Conservation (phyloP, 768 basidiomycete genomes). For the Boletus barrowsii region DNA sequence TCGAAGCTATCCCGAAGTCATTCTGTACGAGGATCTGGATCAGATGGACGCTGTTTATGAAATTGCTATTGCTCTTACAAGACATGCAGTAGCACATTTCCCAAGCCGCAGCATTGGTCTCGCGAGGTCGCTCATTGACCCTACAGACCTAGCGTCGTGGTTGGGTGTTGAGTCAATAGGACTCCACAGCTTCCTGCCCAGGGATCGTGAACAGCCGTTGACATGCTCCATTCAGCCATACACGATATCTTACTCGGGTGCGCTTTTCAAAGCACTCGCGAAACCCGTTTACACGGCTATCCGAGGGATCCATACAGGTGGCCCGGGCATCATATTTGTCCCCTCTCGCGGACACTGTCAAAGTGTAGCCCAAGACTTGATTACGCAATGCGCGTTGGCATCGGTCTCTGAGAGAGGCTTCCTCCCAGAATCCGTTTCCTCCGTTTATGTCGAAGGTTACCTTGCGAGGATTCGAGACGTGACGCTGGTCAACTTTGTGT, state of each 20-base stretch:
- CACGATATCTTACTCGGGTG: constrained; percentile 80
- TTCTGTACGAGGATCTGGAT: constrained; percentile 85
- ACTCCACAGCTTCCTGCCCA: constrained; percentile 76
- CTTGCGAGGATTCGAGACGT: constrained; percentile 58
- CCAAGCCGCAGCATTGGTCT: constrained; percentile 76
- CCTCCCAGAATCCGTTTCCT: constrained; percentile 47
- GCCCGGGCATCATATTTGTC: constrained; percentile 78
- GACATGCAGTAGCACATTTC: constrained; percentile 57
- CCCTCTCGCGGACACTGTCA: constrained; percentile 79
- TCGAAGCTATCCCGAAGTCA: constrained; percentile 49
- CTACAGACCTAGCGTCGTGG: constrained; percentile 81
- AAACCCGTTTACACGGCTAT: constrained; percentile 86
- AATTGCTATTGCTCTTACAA: constrained; percentile 69
- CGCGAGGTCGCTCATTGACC: constrained; percentile 75
- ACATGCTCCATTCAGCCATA: constrained; percentile 69
- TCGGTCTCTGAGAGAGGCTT: constrained; percentile 68
- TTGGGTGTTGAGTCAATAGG: constrained; percentile 62
- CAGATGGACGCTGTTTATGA: constrained; percentile 81
- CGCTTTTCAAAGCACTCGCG: constrained; percentile 87
- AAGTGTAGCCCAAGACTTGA: constrained; percentile 72
- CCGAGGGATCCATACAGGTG: constrained; percentile 39
- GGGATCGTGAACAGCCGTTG: constrained; percentile 79
- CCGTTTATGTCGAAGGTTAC: constrained; percentile 57
- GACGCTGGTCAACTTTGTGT: constrained; percentile 65
- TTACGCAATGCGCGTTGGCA: constrained; percentile 83